phyloP scores from a whole-genome alignment of 2,329 filamentous ascomycete genomes.

The Curvularia eragrostidis region DNA sequence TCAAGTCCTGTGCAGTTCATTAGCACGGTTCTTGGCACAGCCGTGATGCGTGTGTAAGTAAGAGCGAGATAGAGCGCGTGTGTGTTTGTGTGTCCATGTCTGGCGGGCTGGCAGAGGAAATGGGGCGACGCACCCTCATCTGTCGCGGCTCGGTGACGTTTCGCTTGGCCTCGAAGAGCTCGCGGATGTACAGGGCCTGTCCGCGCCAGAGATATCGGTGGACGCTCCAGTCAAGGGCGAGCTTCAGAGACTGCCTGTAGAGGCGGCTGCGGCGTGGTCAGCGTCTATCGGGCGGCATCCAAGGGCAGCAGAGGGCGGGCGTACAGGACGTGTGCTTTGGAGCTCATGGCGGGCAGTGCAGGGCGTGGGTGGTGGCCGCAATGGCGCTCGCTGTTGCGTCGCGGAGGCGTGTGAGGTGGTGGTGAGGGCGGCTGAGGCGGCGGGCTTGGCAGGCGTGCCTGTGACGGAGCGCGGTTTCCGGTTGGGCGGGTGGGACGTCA shows the following conservation, averaged over 20 bases:
- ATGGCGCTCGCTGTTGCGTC: conserved; percentile 37
- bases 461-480: conserved; percentile 35
- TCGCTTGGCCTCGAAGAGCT: conserved; percentile 92
- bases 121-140: conserved; percentile 70
- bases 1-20: conserved; percentile 67
- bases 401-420: conserved; percentile 20
- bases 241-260: conserved; percentile 91
- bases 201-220: conserved; percentile 93
- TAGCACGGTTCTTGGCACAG: conserved; percentile 21
- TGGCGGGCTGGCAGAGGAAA: conserved; percentile 4
- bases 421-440: conserved; percentile 33
- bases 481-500: conserved; percentile 33
- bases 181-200: conserved; percentile 94
- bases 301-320: conserved; percentile 19
- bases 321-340: conserved; percentile 49
- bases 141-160: conserved; percentile 83
- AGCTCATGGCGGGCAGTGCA: conserved; percentile 48
- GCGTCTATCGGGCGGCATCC: conserved; percentile 24
- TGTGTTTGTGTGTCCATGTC: neutral
- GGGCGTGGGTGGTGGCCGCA: conserved; percentile 32
- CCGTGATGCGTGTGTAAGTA: neutral
- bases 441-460: conserved; percentile 34
- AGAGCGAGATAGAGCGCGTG: neutral
- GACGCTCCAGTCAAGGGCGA: conserved; percentile 93
- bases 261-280: conserved; percentile 63